Evolutionary conservation across 2,329 filamentous ascomycete species (phyloP), one percentile per base, ranked within the genome.

Genomic region (Hypoxylon sp.): DNA sequence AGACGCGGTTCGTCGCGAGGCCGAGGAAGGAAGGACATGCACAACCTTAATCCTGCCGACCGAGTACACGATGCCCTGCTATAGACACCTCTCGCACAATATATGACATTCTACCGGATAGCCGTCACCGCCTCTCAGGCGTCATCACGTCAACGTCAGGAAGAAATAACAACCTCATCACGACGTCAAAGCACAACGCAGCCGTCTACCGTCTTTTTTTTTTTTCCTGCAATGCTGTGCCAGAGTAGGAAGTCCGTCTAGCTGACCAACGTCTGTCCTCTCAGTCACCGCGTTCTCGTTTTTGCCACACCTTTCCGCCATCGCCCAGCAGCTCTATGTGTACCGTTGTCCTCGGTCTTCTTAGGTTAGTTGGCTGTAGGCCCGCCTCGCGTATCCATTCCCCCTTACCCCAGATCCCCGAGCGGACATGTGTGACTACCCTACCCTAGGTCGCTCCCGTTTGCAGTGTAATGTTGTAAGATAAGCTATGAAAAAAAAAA

Each of bases 201-300:
- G 26, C 28, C 37, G 15, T 32, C 15, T 39, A 13, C 22, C 22
- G 15, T 26, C 34, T 39, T n/a, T 28, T 49, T 39, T 34, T 53
- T 11, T 32, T 32, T 6, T 32, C 11, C 32, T 15, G 10, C 32
- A 34, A 34, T 10, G 32, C 8, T 10, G 32, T 34, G 13, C 32
- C 32, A 26, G 7, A 26, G 7, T 26, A 26, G 24, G 7, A 26
- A 26, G 7, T 26, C 24, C 24, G 43, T 50, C 54, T 56, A 19
- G 52, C 57, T 59, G 54, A 54, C 55, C 61, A 34, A 48, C 55
- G 58, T 56, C 60, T 68, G 65, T 51, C 43, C 34, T 47, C 41
- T 48, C 6, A 30, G 11, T 37, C 37, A 22, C 53, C 22, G 28
- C 50, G 19, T 39, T 53, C 26, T 28, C 48, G 28, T 50, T 41